Evolutionary conservation across 2,329 filamentous ascomycete genomes (phyloP).

Genomic region (Knufia petricola): DNA sequence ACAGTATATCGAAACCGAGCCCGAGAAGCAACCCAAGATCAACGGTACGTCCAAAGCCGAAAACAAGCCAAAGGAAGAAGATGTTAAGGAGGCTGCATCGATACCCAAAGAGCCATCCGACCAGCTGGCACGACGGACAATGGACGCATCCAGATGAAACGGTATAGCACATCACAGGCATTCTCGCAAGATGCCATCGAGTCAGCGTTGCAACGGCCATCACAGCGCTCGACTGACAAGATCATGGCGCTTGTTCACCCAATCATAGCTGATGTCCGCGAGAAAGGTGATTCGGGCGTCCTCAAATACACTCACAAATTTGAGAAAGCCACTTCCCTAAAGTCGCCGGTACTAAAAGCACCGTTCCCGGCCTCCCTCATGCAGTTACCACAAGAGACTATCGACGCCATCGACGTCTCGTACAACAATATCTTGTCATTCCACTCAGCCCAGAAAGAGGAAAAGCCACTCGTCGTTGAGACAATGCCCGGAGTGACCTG

Average conservation of each 20-base stretch:
- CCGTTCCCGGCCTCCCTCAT: constrained; percentile 81
- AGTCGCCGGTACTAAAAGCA: constrained; percentile 77
- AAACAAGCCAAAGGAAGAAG: constrained; percentile 17
- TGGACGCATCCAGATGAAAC: constrained; percentile 69
- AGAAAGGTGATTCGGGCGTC: constrained; percentile 75
- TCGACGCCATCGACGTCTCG: constrained; percentile 83
- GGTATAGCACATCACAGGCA: constrained; percentile 53
- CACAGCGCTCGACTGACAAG: constrained; percentile 86
- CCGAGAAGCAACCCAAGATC: constrained; percentile 20
- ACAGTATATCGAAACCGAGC: constrained; percentile 67
- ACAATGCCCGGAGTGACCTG: constrained; percentile 97
- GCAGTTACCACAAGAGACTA: constrained; percentile 73
- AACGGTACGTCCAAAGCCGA: constrained; percentile 8
- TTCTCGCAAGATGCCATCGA: constrained; percentile 48
- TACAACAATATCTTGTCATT: constrained; percentile 93
- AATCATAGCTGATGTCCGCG: constrained; percentile 79
- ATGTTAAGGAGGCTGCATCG: constrained; percentile 39
- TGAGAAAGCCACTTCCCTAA: constrained; percentile 86
- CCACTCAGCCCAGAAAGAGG: constrained; percentile 81
- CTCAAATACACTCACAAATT: constrained; percentile 96
- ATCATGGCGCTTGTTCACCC: constrained; percentile 86
- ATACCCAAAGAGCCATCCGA: constrained; percentile 45
- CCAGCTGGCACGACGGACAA: constrained; percentile 36
- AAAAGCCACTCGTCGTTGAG: constrained; percentile 73
- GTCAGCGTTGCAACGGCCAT: constrained; percentile 73